Evolutionary conservation across 2,329 filamentous ascomycete species (phyloP).

Genomic region (Colletotrichum sp.): DNA sequence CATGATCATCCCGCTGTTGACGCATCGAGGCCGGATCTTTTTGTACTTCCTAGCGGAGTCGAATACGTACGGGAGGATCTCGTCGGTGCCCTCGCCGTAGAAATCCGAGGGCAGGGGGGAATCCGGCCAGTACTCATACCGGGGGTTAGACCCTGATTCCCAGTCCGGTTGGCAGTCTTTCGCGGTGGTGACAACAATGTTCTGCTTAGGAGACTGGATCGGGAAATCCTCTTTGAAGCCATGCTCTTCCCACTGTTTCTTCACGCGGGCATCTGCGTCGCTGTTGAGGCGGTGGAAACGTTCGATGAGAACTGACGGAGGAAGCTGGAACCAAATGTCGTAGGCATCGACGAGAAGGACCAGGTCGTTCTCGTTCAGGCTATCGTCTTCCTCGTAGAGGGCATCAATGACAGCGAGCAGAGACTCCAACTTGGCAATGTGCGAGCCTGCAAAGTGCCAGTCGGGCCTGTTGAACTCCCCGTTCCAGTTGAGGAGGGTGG

Average conservation of each 20-base stretch:
- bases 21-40: constrained; percentile 36
- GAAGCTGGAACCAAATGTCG: constrained; percentile 45
- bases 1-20: constrained; percentile 41
- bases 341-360: constrained; percentile 42
- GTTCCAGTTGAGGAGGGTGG: constrained; percentile 41
- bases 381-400: constrained; percentile 25
- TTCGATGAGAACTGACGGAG: constrained; percentile 38
- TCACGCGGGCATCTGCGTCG: constrained; percentile 34
- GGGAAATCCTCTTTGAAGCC: constrained; percentile 27
- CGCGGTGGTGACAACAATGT: constrained; percentile 36
- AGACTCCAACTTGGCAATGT: constrained; percentile 42
- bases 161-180: constrained; percentile 39
- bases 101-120: constrained; percentile 38
- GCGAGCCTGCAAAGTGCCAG: constrained; percentile 42
- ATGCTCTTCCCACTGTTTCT: constrained; percentile 26
- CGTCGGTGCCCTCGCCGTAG: constrained; percentile 38
- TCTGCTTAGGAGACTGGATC: constrained; percentile 32
- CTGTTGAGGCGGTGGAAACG: constrained; percentile 39
- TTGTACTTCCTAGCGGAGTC: constrained; percentile 37
- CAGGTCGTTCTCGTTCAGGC: constrained; percentile 33
- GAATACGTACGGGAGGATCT: constrained; percentile 25
- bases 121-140: constrained; percentile 39
- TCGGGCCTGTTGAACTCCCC: constrained; percentile 39
- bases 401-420: constrained; percentile 33
- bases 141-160: constrained; percentile 38